Evolutionary conservation across 139 green algal genomes (phyloP).

Genomic region (Picochlorum sp.): DNA sequence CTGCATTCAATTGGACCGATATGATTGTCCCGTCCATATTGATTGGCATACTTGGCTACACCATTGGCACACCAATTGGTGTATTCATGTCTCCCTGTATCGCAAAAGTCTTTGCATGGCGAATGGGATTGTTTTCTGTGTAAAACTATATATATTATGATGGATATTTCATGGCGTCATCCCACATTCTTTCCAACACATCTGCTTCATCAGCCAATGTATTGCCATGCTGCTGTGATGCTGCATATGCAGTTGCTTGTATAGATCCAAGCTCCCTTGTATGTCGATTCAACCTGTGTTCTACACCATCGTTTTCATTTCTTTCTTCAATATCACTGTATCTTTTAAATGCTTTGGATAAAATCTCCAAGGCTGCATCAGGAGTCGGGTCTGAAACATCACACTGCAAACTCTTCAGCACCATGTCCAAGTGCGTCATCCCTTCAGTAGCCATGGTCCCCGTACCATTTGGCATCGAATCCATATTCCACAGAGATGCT

Average conservation of each 20-base stretch:
- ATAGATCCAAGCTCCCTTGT: neutral
- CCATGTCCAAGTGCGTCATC: neutral
- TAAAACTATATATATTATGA: neutral
- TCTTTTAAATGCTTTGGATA: neutral
- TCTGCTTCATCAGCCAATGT: neutral
- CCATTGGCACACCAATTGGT: constrained; percentile 58
- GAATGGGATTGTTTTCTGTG: neutral
- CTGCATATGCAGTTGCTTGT: neutral
- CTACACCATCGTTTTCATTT: too few relatives aligned
- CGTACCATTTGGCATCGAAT: neutral
- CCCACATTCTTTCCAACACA: neutral
- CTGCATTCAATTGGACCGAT: constrained; percentile 72
- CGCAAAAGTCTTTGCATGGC: neutral
- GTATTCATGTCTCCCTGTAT: constrained; percentile 31
- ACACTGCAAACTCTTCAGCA: neutral
- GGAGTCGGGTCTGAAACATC: neutral
- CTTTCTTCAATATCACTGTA: too few relatives aligned
- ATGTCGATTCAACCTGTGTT: neutral
- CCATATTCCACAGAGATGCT: neutral
- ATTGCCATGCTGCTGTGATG: neutral
- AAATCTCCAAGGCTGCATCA: neutral
- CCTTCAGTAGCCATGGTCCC: neutral
- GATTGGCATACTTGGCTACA: constrained; percentile 79
- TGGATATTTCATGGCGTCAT: neutral
- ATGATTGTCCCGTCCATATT: constrained; percentile 74